Conservation (phyloP, 116 monocot genomes). For the Iris pallida region DNA sequence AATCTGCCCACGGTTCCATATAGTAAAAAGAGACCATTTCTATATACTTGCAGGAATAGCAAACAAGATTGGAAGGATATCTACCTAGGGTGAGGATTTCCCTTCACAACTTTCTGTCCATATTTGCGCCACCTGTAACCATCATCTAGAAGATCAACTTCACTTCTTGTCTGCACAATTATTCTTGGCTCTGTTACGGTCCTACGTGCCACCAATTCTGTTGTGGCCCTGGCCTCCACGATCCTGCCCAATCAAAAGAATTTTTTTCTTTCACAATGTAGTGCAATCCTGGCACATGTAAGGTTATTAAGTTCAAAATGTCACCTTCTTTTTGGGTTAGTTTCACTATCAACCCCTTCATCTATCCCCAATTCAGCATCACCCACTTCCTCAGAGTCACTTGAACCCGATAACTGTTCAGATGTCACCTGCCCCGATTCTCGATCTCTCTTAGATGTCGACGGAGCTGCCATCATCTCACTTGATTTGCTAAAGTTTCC, state of each 20-base stretch:
- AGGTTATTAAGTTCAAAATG: conserved; percentile 24
- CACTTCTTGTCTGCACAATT: conserved; percentile 76
- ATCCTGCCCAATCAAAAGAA: conserved; percentile 24
- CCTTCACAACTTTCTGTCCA: conserved; percentile 84
- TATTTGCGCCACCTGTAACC: conserved; percentile 89
- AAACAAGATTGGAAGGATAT: background rate
- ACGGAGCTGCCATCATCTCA: conserved; percentile 10
- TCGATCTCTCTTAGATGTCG: conserved; percentile 27
- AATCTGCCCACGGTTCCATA: no score
- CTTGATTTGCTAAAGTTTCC: conserved; percentile 17
- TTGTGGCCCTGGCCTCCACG: conserved; percentile 20
- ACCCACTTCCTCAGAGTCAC: conserved; percentile 51
- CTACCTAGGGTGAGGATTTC: conserved; percentile 73
- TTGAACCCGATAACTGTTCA: conserved; percentile 54
- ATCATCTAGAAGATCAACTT: conserved; percentile 87
- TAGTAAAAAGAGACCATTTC: no score
- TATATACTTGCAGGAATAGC: background rate
- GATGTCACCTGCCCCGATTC: conserved; percentile 31
- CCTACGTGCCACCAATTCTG: conserved; percentile 38
- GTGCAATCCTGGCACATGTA: background rate
- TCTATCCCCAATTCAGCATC: conserved; percentile 33
- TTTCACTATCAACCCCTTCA: conserved; percentile 25
- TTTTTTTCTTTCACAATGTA: conserved; percentile 1
- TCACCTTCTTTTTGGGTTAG: conserved; percentile 48
- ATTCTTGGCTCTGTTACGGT: conserved; percentile 66